Evolutionary conservation across 495 filamentous ascomycete species (phyloP).

Genomic region (Lichenothelia convexa): DNA sequence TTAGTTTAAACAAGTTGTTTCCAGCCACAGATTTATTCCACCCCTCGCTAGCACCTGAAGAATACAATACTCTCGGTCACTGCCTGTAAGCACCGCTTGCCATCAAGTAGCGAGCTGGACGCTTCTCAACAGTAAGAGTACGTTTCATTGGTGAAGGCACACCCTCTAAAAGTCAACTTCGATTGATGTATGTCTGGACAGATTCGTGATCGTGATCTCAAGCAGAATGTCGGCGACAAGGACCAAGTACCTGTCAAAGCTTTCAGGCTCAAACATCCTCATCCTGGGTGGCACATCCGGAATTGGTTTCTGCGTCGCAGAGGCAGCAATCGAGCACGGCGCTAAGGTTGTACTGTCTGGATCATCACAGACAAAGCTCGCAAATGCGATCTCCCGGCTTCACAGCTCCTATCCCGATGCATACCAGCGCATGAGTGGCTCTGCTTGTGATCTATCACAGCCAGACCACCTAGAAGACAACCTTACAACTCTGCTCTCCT

Average conservation of each 20-base stretch:
- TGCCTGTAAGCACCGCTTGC: too few species aligned
- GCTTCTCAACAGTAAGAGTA: too few species aligned
- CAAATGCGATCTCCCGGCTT: neutral
- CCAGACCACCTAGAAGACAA: neutral
- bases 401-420: neutral
- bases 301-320: conserved; percentile 2
- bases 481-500: neutral
- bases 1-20: too few species aligned
- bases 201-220: too few species aligned
- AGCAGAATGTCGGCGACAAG: neutral
- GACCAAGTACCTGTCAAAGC: neutral
- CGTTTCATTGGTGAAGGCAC: too few species aligned
- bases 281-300: conserved; percentile 3
- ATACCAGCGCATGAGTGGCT: neutral
- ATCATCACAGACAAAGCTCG: neutral
- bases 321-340: conserved; percentile 1
- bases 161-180: too few species aligned
- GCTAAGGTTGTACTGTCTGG: neutral
- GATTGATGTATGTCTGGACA: too few species aligned
- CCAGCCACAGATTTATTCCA: too few species aligned
- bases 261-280: neutral
- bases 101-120: too few species aligned
- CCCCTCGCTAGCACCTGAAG: too few species aligned
- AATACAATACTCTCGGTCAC: too few species aligned
- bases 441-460: neutral